Evolutionary conservation across 495 filamentous ascomycete genomes (phyloP).

Genomic region (Trichocladium antarcticum): DNA sequence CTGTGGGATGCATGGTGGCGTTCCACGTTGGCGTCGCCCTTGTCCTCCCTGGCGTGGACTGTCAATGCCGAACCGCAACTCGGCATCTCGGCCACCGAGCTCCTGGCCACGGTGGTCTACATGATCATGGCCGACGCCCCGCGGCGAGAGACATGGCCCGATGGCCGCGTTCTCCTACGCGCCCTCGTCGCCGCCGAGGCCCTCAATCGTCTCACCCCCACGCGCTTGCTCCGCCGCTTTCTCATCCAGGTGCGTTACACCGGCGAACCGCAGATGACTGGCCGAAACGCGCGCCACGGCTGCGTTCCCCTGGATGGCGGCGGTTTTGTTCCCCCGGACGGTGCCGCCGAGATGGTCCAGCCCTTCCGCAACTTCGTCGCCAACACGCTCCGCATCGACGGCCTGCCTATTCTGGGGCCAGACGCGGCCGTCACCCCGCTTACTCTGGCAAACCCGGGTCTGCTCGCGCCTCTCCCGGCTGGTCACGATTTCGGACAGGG

Average conservation of each 20-base stretch:
- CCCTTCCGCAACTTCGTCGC: too few species aligned
- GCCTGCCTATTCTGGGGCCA: too few species aligned
- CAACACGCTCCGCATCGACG: too few species aligned
- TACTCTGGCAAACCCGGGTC: too few species aligned
- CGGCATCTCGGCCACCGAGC: slow-evolving; percentile 12
- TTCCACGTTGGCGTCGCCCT: not conserved
- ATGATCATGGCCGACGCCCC: slow-evolving; percentile 12
- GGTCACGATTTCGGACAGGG: too few species aligned
- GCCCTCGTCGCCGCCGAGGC: not conserved
- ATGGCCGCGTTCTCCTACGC: not conserved
- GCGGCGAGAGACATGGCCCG: not conserved
- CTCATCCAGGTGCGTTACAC: not conserved
- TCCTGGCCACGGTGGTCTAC: slow-evolving; percentile 12
- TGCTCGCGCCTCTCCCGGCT: too few species aligned
- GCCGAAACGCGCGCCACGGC: too few species aligned
- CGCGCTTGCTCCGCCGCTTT: not conserved
- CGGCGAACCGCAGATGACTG: not conserved
- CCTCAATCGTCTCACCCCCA: not conserved
- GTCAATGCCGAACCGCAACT: slow-evolving; percentile 2
- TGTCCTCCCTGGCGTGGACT: not conserved
- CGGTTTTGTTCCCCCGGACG: too few species aligned
- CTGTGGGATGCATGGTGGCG: slow-evolving; percentile 8
- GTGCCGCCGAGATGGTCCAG: too few species aligned
- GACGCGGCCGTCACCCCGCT: too few species aligned
- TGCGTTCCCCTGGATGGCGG: too few species aligned